phyloP scores from a whole-genome alignment of 2,329 filamentous ascomycete genomes.

The Curvularia hawaiiensis region DNA sequence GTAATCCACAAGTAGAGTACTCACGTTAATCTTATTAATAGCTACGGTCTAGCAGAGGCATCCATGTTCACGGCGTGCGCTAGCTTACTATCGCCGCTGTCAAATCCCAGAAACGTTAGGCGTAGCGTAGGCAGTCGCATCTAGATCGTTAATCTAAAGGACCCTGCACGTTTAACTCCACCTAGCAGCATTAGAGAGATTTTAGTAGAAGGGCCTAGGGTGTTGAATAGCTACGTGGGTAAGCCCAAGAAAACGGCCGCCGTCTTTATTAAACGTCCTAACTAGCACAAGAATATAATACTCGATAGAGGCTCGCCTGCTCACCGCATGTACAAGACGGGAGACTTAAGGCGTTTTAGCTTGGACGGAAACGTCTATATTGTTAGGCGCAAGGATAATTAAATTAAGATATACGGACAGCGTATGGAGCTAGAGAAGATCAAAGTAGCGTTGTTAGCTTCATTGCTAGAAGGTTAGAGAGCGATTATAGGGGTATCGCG shows the following conservation, averaged over 20 bases:
- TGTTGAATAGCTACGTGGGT: not conserved
- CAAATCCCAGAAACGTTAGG: not conserved
- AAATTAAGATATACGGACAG: not conserved
- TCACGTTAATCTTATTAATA: not conserved
- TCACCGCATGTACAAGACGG: conserved; percentile 1
- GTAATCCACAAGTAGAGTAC: not conserved
- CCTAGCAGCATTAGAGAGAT: not conserved
- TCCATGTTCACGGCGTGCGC: not conserved
- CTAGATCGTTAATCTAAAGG: not conserved
- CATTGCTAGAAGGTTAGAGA: not conserved
- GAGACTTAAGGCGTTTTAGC: not conserved
- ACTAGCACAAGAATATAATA: not conserved
- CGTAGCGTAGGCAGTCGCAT: not conserved
- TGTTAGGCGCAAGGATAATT: not conserved
- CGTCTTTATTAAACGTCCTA: not conserved
- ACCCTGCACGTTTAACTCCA: not conserved
- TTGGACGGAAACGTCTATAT: not conserved
- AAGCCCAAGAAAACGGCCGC: not conserved
- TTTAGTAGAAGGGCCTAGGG: not conserved
- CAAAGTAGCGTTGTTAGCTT: not conserved
- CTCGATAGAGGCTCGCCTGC: not conserved
- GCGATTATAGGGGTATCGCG: not conserved
- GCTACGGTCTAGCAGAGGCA: conserved; percentile 1
- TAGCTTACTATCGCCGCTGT: not conserved
- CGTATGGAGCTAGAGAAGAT: not conserved